Base-by-base conservation (phyloP, 176 grass and related monocot species). In the Musa troglodytarum region DNA sequence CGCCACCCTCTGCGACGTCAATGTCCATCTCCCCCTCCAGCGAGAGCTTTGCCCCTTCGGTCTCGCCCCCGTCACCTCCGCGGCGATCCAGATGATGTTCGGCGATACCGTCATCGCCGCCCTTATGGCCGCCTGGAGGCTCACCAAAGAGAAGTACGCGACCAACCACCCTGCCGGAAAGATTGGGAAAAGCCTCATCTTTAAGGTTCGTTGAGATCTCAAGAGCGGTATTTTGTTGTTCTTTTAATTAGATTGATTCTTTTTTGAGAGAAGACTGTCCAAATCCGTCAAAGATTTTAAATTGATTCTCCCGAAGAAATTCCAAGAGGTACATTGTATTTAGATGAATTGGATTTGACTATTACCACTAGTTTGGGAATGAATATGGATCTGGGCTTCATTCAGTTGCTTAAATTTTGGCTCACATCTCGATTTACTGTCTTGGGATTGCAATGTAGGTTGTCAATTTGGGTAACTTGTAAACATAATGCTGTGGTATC, bases 151-250 rank as follows among this genome's bases (percentile, higher is more conserved):
- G 34, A 90, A 99, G 65, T 94, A 94, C 72, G 90, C 95, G 1
- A 6, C 74, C 11, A 99, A 99, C 82, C 96, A 99, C 83, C 90
- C 96, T 7, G 91, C 96, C 52, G 96, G 96, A 25, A 99, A 89
- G 82, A 99, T 99, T 22, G 96, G 96, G 20, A 99, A 99, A 74
- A 88, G 84, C 53, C 95, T 99, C 72, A 92, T 99, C 78, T 94
- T 95, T 76, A 99, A 99, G 88, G 96, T 99, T 73, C 54, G 17
- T 53, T 29, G 12, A 9, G 8, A 56, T 28, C 15, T 50, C 8
- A 10, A 56, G 25, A 13, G 3, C 53, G 0, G 17, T 58, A 29
- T 54, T 15, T 1, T 74, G 8, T 17, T 54, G 7, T 26, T 54
- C 11, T 3, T n/a, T 73, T 49, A 12, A 73, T 5, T 14, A 10